Evolutionary conservation across 257 asterid species (phyloP), one percentile per base, ranked within the genome.

Genomic region (Solanum tarijense): DNA sequence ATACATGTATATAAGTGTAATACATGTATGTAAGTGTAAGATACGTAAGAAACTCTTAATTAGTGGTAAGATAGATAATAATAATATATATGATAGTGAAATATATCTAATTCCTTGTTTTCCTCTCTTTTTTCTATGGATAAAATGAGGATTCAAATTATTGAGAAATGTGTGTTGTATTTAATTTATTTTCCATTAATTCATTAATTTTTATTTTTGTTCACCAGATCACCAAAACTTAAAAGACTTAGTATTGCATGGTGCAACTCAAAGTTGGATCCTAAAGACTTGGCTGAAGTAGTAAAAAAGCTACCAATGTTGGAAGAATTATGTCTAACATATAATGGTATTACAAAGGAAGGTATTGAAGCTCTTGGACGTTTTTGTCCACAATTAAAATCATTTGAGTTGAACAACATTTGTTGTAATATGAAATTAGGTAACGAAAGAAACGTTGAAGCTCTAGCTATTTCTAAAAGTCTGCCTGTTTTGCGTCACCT

Each of bases 241-340:
- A 66, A 1, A 66, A 25, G 34, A 66, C 81, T 73, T 4, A 20
- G 82, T 16, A 73, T 73, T 73, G 48, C 48, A 20, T 73, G 16
- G n/a, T 35, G 82, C 82, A 18, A 73, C 5, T 13, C 6, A 16
- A 35, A 62, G 71, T 10, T 35, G 18, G 52, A 1, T 20, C 25
- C 9, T 21, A 2, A 74, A 7, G 52, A 3, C 52, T 74, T 74
- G 52, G 0, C 39, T 36, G 13, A 18, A 88, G 87, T 21, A 83
- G n/a, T 88, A 35, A 29, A 55, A 62, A 72, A 58, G 6, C 41
- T 88, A 9, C 85, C 89, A 11, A 10, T 52, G 31, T 32, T n/a
- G 23, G 93, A 92, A 91, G 94, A 92, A 87, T 46, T 91, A 12
- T 87, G 88, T 84, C 43, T 91, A n/a, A 74, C 88, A 68, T 81